Base-by-base conservation (phyloP, 2,329 filamentous ascomycete species). In the Falciphora oryzae region DNA sequence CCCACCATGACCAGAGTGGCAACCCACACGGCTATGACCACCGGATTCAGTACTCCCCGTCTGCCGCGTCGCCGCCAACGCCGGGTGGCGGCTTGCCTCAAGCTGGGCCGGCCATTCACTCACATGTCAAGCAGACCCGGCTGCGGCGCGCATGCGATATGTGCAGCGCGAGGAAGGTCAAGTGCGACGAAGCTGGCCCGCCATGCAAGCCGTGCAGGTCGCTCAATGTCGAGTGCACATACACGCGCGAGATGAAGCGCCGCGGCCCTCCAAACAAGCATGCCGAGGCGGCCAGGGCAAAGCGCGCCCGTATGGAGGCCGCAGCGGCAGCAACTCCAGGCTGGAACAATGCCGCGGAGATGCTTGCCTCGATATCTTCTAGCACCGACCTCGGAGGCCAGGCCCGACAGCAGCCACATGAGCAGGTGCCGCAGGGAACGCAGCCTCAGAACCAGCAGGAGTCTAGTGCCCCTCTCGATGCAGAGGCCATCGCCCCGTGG, bases 401-500 rank as follows among this genome's bases (percentile, higher is more conserved):
- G 44, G 8, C 44, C 7, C 44, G 8, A 4, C 44, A 7, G 8
- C 44, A n/a, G 44, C 22, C 18, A 25, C 18, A 53, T 11, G 44
- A 53, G 44, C 44, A 53, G 22, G 22, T 22, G 44, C n/a, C 28
- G 35, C 68, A 66, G 28, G 68, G 64, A 1, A 18, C 22, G 74
- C n/a, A 71, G 70, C 32, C 72, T 75, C 61, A 66, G 3, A 66
- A 10, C 22, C 44, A 53, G 6, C 44, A 53, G 8, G 44, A 25
- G 44, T 22, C 44, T 25, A 22, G 18, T 53, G 22, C 18, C 44
- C n/a, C 66, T n/a, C 72, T 86, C 18, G 83, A 85, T 66, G 85
- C 88, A 61, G 90, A 93, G 72, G 80, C 84, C 2, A 92, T 93
- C 67, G 90, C 89, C 57, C 88, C 90, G 0, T 81, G 89, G 74